These are phyloP conservation scores for Rubus parviflorus DNA, from an alignment of 306 rosid species.

Conservation along the genomic window DNA sequence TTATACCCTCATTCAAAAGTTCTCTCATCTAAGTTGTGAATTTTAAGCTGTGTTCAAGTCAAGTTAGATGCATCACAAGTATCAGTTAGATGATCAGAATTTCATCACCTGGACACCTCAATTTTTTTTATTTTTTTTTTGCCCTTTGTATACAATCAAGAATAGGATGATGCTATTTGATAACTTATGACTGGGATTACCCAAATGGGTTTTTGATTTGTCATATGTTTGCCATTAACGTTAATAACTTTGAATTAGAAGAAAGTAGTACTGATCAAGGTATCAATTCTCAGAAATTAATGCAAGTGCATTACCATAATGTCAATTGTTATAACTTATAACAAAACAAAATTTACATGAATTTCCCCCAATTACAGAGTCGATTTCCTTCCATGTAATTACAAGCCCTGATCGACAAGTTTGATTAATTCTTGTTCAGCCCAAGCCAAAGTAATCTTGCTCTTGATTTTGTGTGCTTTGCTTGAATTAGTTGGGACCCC, in stretches of 20 bases:
- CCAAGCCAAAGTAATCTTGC: not conserved
- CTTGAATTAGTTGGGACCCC: slow-evolving; percentile 28
- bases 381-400: not conserved
- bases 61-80: too few species aligned
- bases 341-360: slow-evolving; percentile 6
- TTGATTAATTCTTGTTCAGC: not conserved
- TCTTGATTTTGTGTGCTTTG: not conserved
- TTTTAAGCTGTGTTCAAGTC: too few species aligned
- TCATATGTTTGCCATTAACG: not conserved
- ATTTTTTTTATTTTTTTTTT: too few species aligned
- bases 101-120: too few species aligned
- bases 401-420: not conserved
- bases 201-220: not conserved
- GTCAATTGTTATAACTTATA: not conserved
- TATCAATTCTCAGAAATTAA: not conserved
- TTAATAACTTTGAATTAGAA: not conserved
- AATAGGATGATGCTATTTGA: too few species aligned
- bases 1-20: too few species aligned
- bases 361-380: not conserved
- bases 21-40: too few species aligned
- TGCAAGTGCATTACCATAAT: not conserved
- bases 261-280: not conserved
- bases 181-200: too few species aligned
- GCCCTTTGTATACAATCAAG: too few species aligned
- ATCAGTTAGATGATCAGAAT: too few species aligned